phyloP scores from a whole-genome alignment of 2,329 filamentous ascomycete genomes.

The Cryphonectria radicalis region DNA sequence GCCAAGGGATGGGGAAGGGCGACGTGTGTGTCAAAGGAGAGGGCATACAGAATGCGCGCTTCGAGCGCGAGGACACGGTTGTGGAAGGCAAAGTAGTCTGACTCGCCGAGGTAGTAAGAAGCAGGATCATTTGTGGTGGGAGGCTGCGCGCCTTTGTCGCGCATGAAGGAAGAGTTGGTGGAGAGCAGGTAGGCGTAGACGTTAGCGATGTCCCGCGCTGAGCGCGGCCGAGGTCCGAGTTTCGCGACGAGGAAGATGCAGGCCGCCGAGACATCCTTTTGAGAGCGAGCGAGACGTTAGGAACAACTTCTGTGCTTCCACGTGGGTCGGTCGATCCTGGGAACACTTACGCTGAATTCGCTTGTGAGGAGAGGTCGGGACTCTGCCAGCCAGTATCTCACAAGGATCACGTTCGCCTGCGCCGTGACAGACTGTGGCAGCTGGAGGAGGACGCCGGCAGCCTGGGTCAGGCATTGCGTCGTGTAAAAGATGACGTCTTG shows the following conservation, averaged over 20 bases:
- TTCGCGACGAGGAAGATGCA: conserved; percentile 82
- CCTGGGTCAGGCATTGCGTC: conserved; percentile 75
- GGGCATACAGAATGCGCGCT: conserved; percentile 71
- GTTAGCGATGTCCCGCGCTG: conserved; percentile 79
- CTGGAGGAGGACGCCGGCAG: conserved; percentile 78
- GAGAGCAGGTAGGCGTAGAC: conserved; percentile 83
- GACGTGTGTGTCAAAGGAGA: conserved; percentile 85
- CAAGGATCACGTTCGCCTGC: conserved; percentile 80
- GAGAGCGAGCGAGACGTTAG: conserved; percentile 23
- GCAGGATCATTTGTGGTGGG: conserved; percentile 48
- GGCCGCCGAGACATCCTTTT: conserved; percentile 79
- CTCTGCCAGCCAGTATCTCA: conserved; percentile 74
- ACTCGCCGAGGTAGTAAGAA: conserved; percentile 73
- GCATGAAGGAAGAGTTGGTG: conserved; percentile 58
- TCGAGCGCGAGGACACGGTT: conserved; percentile 73
- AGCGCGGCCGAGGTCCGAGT: conserved; percentile 75
- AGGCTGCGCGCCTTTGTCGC: conserved; percentile 37
- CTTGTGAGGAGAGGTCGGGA: conserved; percentile 52
- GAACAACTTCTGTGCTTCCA: background rate
- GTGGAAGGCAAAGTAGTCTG: conserved; percentile 69
- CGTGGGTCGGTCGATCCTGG: background rate
- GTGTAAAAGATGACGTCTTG: conserved; percentile 74
- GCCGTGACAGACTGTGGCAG: conserved; percentile 86
- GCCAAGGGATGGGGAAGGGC: conserved; percentile 84
- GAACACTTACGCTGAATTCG: conserved; percentile 57